Conservation (phyloP, 768 basidiomycete species). For the Dioszegia aurantiaca region DNA sequence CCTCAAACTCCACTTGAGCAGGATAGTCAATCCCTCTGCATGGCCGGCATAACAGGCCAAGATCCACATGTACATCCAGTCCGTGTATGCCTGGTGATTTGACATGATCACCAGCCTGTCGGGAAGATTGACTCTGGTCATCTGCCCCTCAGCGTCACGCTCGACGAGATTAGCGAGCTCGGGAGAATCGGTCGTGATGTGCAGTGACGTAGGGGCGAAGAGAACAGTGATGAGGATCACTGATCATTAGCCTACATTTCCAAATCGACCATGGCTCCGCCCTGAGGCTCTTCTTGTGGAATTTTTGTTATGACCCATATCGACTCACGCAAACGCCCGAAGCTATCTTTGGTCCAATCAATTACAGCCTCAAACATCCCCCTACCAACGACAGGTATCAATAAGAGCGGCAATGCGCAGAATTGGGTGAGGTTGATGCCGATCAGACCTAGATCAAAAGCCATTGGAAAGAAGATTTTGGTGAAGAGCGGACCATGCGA, state of each 20-base stretch:
- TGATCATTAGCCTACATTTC: slow-evolving; percentile 22
- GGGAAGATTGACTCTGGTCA: slow-evolving; percentile 67
- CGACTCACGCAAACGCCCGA: slow-evolving; percentile 64
- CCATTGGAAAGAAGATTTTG: slow-evolving; percentile 40
- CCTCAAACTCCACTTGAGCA: slow-evolving; percentile 85
- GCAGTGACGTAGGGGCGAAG: slow-evolving; percentile 41
- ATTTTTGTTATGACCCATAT: neutral
- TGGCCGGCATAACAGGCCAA: slow-evolving; percentile 41
- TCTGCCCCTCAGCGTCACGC: slow-evolving; percentile 60
- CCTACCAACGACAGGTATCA: slow-evolving; percentile 60
- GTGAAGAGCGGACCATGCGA: slow-evolving; percentile 33
- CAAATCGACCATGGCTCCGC: too few species aligned
- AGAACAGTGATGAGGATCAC: slow-evolving; percentile 45
- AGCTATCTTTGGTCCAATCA: slow-evolving; percentile 76
- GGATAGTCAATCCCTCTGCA: slow-evolving; percentile 74
- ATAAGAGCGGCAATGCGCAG: slow-evolving; percentile 65
- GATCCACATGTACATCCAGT: slow-evolving; percentile 69
- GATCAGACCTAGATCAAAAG: slow-evolving; percentile 64
- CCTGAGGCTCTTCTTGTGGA: too few species aligned
- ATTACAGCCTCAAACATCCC: slow-evolving; percentile 68
- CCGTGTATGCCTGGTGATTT: slow-evolving; percentile 68
- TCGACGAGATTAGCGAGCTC: slow-evolving; percentile 58
- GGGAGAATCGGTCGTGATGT: slow-evolving; percentile 44
- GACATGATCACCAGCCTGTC: slow-evolving; percentile 77
- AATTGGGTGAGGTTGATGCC: slow-evolving; percentile 74